Evolutionary conservation across 1,139 yeast genomes (phyloP), one percentile per base, ranked within the genome.

Genomic region (Protomyces macrosporus): DNA sequence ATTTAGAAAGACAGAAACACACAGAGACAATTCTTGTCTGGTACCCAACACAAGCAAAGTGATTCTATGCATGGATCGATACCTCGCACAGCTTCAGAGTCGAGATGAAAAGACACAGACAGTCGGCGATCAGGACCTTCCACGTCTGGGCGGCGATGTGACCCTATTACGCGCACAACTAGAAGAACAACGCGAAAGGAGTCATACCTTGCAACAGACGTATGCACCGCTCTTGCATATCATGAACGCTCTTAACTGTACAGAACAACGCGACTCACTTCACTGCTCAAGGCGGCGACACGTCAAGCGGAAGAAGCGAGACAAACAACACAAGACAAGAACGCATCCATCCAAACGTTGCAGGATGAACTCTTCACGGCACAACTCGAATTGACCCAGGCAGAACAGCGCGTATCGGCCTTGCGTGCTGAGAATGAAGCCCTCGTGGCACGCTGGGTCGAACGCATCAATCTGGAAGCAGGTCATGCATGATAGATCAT

Each of bases 301-400:
- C 23, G 48, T 10, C 16, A 42, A 30, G 23, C 48, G 48, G 48
- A 42, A 42, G 48, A 42, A 10, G n/a, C n/a, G 30, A 42, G 16
- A 32, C 48, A 42, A 30, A 42, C 48, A 4, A 51, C 54, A 4
- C 33, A 37, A 2, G 60, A 57, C 32, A 57, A 57, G 50, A 57
- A 57, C 23, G 36, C 37, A 5, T 39, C 48, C 40, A 57, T 57
- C n/a, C 35, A 50, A 48, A 23, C 40, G 10, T 23, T 57, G 14
- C 60, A 57, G 50, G 60, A 57, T 50, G 60, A 57, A 32, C 37
- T 50, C n/a, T 39, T 57, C 9, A 51, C 52, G 30, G 37, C 35
- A 10, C 23, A 52, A 40, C 42, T 52, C 9, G 55, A 52, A 14
- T 14, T 52, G n/a, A 52, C 16, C 6, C 55, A 52, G 30, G 39